Conservation (phyloP, 2,329 filamentous ascomycete species). For the Trichoderma sp. region DNA sequence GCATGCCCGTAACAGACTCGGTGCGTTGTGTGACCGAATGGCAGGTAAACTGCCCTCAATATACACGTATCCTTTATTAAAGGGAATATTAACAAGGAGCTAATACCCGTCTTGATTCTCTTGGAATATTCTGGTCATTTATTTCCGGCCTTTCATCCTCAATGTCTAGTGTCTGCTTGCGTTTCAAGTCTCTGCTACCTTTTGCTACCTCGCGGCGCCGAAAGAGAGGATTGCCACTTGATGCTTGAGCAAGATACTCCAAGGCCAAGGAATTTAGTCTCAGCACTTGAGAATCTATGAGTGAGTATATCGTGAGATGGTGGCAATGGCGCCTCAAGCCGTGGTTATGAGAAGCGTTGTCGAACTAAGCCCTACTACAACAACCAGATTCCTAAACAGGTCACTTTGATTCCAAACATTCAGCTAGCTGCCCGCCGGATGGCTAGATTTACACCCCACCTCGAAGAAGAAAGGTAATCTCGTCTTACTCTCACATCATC, state of each 20-base stretch:
- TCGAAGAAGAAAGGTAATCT: background rate
- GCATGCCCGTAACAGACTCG: background rate
- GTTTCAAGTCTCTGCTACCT: background rate
- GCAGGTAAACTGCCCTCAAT: background rate
- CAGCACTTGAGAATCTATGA: background rate
- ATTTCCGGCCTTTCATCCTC: background rate
- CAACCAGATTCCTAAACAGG: background rate
- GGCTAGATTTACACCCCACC: background rate
- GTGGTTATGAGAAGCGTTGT: background rate
- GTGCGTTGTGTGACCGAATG: background rate
- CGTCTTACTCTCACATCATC: background rate
- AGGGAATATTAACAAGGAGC: background rate
- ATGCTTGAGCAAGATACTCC: background rate
- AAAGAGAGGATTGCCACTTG: background rate
- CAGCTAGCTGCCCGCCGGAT: background rate
- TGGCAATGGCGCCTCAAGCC: background rate
- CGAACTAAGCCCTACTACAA: background rate
- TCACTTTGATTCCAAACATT: background rate
- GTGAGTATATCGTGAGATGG: background rate
- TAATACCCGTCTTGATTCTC: background rate
- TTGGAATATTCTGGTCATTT: background rate
- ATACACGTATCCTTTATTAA: background rate
- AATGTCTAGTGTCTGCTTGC: background rate
- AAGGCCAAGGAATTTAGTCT: background rate
- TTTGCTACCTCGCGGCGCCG: background rate